Evolutionary conservation across 2,329 filamentous ascomycete genomes (phyloP).

Genomic region (Pseudogymnoascus sp.): DNA sequence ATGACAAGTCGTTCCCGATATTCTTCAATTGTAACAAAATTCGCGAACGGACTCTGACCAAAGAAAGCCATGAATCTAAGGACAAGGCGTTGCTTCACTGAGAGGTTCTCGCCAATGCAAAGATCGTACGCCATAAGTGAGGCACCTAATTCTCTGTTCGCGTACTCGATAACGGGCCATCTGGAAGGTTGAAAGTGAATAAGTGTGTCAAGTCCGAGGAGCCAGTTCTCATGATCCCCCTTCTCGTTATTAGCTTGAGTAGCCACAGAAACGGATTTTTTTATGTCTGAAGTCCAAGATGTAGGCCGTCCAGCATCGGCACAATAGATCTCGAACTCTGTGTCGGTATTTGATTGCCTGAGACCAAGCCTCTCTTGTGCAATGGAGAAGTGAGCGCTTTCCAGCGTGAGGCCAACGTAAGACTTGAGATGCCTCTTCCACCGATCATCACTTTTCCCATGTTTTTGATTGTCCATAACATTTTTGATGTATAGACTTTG

Average conservation of each 20-base stretch:
- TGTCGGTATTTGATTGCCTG: background rate
- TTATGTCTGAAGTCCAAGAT: constrained; percentile 12
- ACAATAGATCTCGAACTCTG: constrained; percentile 11
- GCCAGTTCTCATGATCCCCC: constrained; percentile 8
- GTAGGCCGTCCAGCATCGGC: constrained; percentile 12
- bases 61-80: constrained; percentile 8
- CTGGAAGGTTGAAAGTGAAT: constrained; percentile 13
- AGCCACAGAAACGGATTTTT: background rate
- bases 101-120: constrained; percentile 10
- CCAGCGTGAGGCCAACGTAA: constrained; percentile 13
- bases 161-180: constrained; percentile 11
- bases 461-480: background rate
- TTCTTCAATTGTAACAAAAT: constrained; percentile 19
- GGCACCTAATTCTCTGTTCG: constrained; percentile 9
- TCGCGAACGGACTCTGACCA: constrained; percentile 10
- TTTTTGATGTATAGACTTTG: constrained; percentile 13
- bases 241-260: background rate
- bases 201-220: constrained; percentile 14
- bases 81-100: background rate
- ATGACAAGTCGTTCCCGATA: constrained; percentile 38
- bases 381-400: constrained; percentile 10
- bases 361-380: constrained; percentile 9
- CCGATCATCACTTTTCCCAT: background rate
- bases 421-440: background rate
- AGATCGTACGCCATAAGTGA: constrained; percentile 15